Evolutionary conservation across 2,329 filamentous ascomycete genomes (phyloP).

Genomic region (Emydomyces testavorans): DNA sequence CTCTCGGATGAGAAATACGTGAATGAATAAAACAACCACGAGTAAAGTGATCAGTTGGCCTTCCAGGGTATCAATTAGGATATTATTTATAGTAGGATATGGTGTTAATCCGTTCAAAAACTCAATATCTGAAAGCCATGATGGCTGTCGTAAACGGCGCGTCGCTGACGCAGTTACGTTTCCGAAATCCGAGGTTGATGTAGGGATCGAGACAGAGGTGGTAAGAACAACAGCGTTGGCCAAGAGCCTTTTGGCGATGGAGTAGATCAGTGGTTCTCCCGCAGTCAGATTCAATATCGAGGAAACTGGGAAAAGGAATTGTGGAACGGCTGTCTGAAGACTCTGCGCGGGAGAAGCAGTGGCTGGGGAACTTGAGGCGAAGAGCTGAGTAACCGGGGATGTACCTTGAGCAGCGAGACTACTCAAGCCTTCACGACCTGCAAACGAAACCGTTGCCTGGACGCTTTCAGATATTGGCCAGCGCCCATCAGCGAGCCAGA

Average conservation of each 20-base stretch:
- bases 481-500: conserved; percentile 81
- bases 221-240: conserved; percentile 22
- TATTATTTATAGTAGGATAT: conserved; percentile 60
- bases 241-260: conserved; percentile 36
- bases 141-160: conserved; percentile 32
- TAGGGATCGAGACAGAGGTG: conserved; percentile 25
- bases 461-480: conserved; percentile 37
- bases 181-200: conserved; percentile 17
- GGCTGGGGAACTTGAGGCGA: conserved; percentile 21
- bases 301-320: conserved; percentile 28
- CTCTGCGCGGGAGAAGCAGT: conserved; percentile 18
- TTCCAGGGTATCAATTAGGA: conserved; percentile 73
- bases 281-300: conserved; percentile 34
- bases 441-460: conserved; percentile 15
- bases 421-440: conserved; percentile 17
- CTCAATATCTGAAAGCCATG: conserved; percentile 48
- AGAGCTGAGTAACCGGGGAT: conserved; percentile 17
- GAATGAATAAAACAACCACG: conserved; percentile 85
- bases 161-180: conserved; percentile 21
- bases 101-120: conserved; percentile 49
- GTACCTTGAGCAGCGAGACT: conserved; percentile 24
- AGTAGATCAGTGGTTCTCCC: conserved; percentile 37
- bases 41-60: conserved; percentile 87
- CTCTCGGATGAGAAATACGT: conserved; percentile 93
- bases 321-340: conserved; percentile 21